These are phyloP conservation scores for Curvularia verruculosa DNA, from an alignment of 2,329 filamentous ascomycete species.

Conservation along the genomic window DNA sequence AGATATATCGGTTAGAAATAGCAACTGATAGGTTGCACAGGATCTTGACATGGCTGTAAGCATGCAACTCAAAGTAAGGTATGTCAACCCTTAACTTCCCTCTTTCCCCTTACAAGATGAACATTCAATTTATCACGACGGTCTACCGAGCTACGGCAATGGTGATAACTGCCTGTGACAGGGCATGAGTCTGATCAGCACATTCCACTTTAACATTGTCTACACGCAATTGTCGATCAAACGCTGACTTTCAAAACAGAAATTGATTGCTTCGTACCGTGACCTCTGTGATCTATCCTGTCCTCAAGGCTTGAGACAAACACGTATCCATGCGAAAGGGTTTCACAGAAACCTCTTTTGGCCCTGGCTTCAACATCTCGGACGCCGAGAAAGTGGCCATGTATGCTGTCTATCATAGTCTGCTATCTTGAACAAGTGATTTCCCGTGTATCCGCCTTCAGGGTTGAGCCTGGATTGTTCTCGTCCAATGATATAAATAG, in stretches of 20 bases:
- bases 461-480: neutral
- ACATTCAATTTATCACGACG: conserved; percentile 72
- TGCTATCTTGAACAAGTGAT: neutral
- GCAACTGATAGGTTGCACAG: conserved; percentile 18
- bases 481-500: conserved; percentile 3
- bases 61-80: conserved; percentile 2
- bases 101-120: conserved; percentile 42
- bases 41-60: neutral
- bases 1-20: conserved; percentile 1
- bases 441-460: neutral
- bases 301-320: neutral
- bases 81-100: neutral
- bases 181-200: conserved; percentile 57
- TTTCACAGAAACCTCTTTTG: neutral
- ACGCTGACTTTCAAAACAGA: conserved; percentile 16
- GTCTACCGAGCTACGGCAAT: conserved; percentile 83
- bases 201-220: neutral
- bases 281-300: neutral
- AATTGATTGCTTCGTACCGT: neutral
- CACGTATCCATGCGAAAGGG: neutral
- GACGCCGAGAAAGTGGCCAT: neutral
- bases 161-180: conserved; percentile 82
- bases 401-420: neutral
- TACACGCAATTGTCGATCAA: neutral
- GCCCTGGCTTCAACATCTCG: neutral